phyloP scores from a whole-genome alignment of 805 yeast species.

The Candida succiphila region DNA sequence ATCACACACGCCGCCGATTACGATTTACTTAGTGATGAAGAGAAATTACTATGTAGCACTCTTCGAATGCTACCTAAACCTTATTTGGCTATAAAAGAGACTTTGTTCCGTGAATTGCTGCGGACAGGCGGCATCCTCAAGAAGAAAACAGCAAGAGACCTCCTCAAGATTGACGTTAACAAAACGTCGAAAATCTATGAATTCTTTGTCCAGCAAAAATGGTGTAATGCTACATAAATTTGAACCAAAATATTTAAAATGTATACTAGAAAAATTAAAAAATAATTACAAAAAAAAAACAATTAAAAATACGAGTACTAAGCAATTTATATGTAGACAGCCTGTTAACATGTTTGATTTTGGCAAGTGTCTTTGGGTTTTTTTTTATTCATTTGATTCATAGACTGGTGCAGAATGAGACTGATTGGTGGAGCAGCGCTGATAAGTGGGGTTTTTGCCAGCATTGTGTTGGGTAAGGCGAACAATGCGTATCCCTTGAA shows the following conservation, averaged over 20 bases:
- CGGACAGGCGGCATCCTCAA: conserved; percentile 78
- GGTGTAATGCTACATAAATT: conserved; percentile 40
- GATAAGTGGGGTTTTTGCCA: too few species aligned
- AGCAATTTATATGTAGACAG: too few species aligned
- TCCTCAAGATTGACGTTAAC: conserved; percentile 73
- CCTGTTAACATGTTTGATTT: too few species aligned
- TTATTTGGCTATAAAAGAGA: conserved; percentile 84
- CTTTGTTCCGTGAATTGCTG: conserved; percentile 76
- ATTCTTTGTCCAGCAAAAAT: conserved; percentile 85
- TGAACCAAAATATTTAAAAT: not conserved
- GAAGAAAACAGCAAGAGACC: conserved; percentile 76
- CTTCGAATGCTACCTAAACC: conserved; percentile 88
- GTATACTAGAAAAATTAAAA: not conserved
- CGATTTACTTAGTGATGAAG: conserved; percentile 77
- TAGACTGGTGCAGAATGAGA: too few species aligned
- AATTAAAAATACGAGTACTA: too few species aligned
- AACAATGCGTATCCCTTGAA: conserved; percentile 15
- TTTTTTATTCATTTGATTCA: too few species aligned
- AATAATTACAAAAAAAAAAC: not conserved
- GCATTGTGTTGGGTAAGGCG: not conserved
- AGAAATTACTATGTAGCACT: conserved; percentile 74
- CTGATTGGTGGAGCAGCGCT: too few species aligned
- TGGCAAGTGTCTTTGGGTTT: too few species aligned
- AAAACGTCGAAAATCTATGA: conserved; percentile 87
- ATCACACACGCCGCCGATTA: conserved; percentile 74